phyloP scores from a whole-genome alignment of 805 yeast species.

The Candida khao-thaluensis region DNA sequence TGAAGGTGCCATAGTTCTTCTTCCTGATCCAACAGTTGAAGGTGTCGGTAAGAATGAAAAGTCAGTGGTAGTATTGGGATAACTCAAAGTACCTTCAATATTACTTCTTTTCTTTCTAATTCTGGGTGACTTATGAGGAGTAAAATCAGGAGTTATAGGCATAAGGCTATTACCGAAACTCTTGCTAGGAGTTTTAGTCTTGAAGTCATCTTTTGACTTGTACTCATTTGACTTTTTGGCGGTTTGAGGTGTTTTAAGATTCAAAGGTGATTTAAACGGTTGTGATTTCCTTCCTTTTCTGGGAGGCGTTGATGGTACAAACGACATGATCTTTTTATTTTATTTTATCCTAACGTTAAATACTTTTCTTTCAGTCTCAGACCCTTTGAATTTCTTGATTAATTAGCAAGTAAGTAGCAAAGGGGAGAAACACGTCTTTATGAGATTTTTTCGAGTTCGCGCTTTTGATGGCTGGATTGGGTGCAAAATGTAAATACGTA shows the following conservation, averaged over 20 bases:
- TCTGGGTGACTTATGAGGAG: constrained; percentile 17
- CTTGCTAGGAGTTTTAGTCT: constrained; percentile 7
- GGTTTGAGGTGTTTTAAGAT: constrained; percentile 12
- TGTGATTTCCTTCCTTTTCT: constrained; percentile 7
- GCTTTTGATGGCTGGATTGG: constrained; percentile 6
- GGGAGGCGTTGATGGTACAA: constrained; percentile 12
- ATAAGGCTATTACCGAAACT: constrained; percentile 7
- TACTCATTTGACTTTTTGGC: constrained; percentile 2
- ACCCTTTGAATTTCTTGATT: not conserved
- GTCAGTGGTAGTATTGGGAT: constrained; percentile 5
- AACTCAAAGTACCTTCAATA: constrained; percentile 8
- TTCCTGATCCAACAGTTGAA: constrained; percentile 38
- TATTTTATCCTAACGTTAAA: not conserved
- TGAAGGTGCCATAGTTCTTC: constrained; percentile 18
- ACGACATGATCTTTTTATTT: constrained; percentile 5
- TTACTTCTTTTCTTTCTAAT: constrained; percentile 11
- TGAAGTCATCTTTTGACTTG: constrained; percentile 2
- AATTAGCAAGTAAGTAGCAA: not conserved
- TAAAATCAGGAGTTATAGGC: constrained; percentile 18
- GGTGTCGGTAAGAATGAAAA: constrained; percentile 37
- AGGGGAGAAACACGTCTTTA: constrained; percentile 4
- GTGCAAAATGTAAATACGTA: no score
- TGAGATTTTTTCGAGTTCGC: constrained; percentile 1
- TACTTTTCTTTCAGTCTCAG: not conserved
- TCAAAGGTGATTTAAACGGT: constrained; percentile 6